phyloP scores from a whole-genome alignment of 257 asterid species.

The Solanum clarkiae region DNA sequence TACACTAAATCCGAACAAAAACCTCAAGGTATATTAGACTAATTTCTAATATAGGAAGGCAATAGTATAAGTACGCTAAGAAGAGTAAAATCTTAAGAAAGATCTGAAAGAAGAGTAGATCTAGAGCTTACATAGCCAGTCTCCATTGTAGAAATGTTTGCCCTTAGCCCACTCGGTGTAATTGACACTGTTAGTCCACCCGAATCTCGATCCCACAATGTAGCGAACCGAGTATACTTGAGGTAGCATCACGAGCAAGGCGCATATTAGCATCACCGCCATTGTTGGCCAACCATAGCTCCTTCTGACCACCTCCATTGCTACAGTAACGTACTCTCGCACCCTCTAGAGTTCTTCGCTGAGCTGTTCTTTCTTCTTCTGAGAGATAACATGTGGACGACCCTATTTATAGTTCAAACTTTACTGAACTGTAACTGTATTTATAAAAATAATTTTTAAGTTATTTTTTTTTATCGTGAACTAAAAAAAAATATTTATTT shows the following conservation, averaged over 20 bases:
- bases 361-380: background rate
- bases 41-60: background rate
- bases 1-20: background rate
- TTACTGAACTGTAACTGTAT: background rate
- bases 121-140: conserved; percentile 63
- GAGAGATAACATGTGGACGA: background rate
- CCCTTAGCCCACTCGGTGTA: conserved; percentile 47
- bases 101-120: conserved; percentile 10
- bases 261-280: conserved; percentile 29
- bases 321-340: background rate
- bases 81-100: background rate
- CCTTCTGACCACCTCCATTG: conserved; percentile 15
- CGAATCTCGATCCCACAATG: conserved; percentile 29
- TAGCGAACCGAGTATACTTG: conserved; percentile 47
- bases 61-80: background rate
- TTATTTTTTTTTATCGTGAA: no score
- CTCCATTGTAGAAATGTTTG: conserved; percentile 48
- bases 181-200: conserved; percentile 42
- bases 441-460: no score
- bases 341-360: background rate
- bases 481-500: no score
- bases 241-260: conserved; percentile 26
- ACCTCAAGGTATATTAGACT: background rate
- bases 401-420: background rate
- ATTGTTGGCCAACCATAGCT: conserved; percentile 8